phyloP scores from a whole-genome alignment of 148 eudicot species.

The Nepenthes gracilis region DNA sequence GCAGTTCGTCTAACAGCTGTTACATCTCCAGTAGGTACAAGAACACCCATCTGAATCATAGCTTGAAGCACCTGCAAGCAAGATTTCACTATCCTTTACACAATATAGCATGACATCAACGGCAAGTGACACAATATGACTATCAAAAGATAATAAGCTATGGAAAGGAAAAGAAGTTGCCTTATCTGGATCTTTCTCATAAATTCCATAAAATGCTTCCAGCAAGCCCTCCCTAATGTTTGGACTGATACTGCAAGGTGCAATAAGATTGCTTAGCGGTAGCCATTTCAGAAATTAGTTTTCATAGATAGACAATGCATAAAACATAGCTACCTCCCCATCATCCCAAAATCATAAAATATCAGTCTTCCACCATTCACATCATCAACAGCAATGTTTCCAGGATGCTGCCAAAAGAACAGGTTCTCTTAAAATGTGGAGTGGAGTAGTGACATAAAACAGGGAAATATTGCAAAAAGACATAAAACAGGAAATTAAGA shows the following conservation, averaged over 20 bases:
- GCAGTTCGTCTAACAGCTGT: constrained; percentile 98
- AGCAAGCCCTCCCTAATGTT: constrained; percentile 92
- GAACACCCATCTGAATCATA: constrained; percentile 96
- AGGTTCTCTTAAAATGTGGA: not conserved
- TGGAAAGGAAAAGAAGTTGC: constrained; percentile 16
- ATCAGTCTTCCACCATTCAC: constrained; percentile 97
- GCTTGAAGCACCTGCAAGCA: constrained; percentile 75
- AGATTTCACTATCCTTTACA: constrained; percentile 1
- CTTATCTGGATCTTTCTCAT: constrained; percentile 95
- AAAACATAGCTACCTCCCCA: constrained; percentile 68
- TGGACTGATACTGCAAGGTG: constrained; percentile 70
- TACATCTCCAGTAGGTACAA: constrained; percentile 97
- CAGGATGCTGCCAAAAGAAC: constrained; percentile 70
- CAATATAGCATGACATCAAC: too few relatives aligned
- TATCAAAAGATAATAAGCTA: not conserved
- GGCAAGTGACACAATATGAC: not conserved
- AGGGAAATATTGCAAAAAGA: too few relatives aligned
- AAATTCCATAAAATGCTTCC: constrained; percentile 90
- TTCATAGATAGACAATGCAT: not conserved
- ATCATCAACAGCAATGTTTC: constrained; percentile 97
- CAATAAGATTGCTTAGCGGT: not conserved
- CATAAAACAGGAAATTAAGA: not conserved
- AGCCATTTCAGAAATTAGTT: not conserved
- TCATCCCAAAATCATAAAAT: constrained; percentile 99
- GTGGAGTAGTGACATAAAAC: too few relatives aligned